Evolutionary conservation across 1,284 basidiomycete species (phyloP).

Genomic region (Irpex sp.): DNA sequence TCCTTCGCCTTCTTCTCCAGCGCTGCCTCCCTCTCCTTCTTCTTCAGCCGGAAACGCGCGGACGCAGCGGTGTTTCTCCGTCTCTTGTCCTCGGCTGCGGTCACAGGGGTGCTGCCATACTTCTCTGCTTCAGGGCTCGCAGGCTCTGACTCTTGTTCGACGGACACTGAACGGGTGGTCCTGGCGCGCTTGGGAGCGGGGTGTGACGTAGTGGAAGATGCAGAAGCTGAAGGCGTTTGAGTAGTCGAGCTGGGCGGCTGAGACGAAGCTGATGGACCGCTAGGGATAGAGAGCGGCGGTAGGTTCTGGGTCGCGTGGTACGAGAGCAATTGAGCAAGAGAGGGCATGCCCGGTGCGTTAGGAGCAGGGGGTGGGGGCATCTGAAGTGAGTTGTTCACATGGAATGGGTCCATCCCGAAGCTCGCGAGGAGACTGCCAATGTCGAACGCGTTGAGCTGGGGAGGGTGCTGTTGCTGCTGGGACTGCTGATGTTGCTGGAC

Average conservation of each 20-base stretch:
- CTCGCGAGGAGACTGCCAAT: conserved; percentile 54
- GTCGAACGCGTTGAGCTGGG: conserved; percentile 39
- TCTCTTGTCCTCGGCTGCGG: conserved; percentile 84
- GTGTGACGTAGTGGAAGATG: conserved; percentile 13
- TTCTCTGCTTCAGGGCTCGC: conserved; percentile 27
- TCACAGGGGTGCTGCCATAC: conserved; percentile 29
- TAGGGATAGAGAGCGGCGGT: conserved; percentile 19
- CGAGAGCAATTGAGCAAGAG: conserved; percentile 64
- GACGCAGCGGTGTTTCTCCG: conserved; percentile 94
- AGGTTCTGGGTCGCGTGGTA: conserved; percentile 40
- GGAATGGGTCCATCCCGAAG: conserved; percentile 60
- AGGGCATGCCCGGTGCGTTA: conserved; percentile 33
- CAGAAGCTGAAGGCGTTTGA: conserved; percentile 13
- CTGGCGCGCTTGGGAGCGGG: conserved; percentile 52
- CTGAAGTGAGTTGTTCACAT: conserved; percentile 18
- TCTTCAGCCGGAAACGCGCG: conserved; percentile 97
- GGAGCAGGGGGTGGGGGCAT: conserved; percentile 26
- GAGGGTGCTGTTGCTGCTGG: conserved; percentile 8
- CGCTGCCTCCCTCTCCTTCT: conserved; percentile 96
- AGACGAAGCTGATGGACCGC: neutral
- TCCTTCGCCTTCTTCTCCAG: conserved; percentile 89
- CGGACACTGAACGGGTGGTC: conserved; percentile 48
- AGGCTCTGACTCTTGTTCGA: conserved; percentile 13
- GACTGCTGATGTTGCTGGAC: neutral
- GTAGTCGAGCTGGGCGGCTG: conserved; percentile 11